A percentile compares a stretch with the other conserved stretches of the same genome.
phyloP scores from a whole-genome alignment of 1,284 basidiomycete species.

The Anthracocystis panici-leucophaei region DNA sequence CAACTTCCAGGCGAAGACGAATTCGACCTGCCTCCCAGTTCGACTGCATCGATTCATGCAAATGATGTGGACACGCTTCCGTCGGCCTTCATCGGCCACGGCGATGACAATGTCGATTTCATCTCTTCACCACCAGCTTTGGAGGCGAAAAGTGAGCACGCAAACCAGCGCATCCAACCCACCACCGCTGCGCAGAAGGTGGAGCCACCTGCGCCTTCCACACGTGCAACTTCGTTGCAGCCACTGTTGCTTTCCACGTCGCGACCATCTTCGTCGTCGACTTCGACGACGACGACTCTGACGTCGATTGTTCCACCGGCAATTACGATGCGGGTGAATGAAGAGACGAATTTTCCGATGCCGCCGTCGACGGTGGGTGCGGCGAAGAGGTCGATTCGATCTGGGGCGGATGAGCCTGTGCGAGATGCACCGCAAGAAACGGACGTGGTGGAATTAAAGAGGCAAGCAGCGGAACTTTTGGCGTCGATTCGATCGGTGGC shows the following conservation, averaged over 20 bases:
- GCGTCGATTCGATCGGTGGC: slow-evolving; percentile 24
- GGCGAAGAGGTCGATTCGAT: not conserved
- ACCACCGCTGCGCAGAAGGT: not conserved
- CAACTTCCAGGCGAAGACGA: slow-evolving; percentile 26
- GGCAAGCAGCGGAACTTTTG: slow-evolving; percentile 23
- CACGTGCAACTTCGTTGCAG: slow-evolving; percentile 14
- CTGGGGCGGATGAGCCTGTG: not conserved
- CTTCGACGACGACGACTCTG: slow-evolving; percentile 23
- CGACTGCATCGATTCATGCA: slow-evolving; percentile 17
- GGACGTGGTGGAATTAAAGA: slow-evolving; percentile 16
- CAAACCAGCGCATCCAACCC: not conserved
- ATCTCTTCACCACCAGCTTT: slow-evolving; percentile 6
- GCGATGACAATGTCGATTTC: slow-evolving; percentile 3
- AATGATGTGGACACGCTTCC: slow-evolving; percentile 12
- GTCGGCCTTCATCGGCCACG: slow-evolving; percentile 7
- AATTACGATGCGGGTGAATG: slow-evolving; percentile 20
- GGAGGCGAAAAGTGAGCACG: not conserved
- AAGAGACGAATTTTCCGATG: slow-evolving; percentile 25
- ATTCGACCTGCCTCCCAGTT: slow-evolving; percentile 6
- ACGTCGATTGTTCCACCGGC: slow-evolving; percentile 9
- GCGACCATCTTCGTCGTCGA: slow-evolving; percentile 28
- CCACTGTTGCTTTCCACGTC: slow-evolving; percentile 26
- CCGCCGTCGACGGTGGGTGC: slow-evolving; percentile 12
- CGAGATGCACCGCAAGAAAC: too few relatives aligned
- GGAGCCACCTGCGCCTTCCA: not conserved